Conservation (phyloP, 2,329 filamentous ascomycete genomes). For the Malbranchea zuffiana region DNA sequence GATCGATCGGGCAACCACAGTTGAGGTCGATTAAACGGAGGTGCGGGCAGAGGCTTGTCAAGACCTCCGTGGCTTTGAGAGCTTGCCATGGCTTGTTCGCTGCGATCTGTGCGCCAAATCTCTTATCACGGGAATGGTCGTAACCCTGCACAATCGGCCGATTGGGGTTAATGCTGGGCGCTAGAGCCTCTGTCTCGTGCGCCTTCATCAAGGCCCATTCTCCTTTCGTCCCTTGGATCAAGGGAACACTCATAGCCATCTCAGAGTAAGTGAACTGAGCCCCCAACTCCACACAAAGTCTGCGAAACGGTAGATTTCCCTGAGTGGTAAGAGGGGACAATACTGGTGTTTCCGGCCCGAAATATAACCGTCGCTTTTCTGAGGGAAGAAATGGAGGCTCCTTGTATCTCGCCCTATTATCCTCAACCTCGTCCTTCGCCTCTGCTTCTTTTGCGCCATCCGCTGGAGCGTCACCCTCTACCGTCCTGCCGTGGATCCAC, state of each 20-base stretch:
- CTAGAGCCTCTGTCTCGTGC: slow-evolving; percentile 67
- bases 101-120: slow-evolving; percentile 86
- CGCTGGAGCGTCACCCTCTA: slow-evolving; percentile 25
- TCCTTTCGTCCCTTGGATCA: slow-evolving; percentile 78
- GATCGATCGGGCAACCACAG: slow-evolving; percentile 92
- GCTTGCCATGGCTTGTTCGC: slow-evolving; percentile 87
- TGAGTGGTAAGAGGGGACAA: slow-evolving; percentile 94
- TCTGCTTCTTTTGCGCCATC: slow-evolving; percentile 21
- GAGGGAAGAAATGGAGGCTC: slow-evolving; percentile 82
- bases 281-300: slow-evolving; percentile 78
- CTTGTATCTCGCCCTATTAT: slow-evolving; percentile 68
- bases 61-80: slow-evolving; percentile 73
- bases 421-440: slow-evolving; percentile 42
- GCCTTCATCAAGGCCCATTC: slow-evolving; percentile 95
- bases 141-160: slow-evolving; percentile 59
- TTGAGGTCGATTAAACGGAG: slow-evolving; percentile 90
- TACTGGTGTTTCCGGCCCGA: slow-evolving; percentile 82
- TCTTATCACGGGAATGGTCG: slow-evolving; percentile 69
- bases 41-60: slow-evolving; percentile 66
- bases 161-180: slow-evolving; percentile 53
- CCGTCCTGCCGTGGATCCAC: slow-evolving; percentile 39
- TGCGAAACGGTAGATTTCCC: slow-evolving; percentile 87
- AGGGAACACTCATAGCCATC: slow-evolving; percentile 86
- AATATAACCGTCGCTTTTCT: slow-evolving; percentile 89
- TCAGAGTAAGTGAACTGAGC: slow-evolving; percentile 94